Percentiles rank a stretch among this genome's conserved stretches.
phyloP scores from a whole-genome alignment of 768 basidiomycete species.

The Phlebiopsis gigantea region DNA sequence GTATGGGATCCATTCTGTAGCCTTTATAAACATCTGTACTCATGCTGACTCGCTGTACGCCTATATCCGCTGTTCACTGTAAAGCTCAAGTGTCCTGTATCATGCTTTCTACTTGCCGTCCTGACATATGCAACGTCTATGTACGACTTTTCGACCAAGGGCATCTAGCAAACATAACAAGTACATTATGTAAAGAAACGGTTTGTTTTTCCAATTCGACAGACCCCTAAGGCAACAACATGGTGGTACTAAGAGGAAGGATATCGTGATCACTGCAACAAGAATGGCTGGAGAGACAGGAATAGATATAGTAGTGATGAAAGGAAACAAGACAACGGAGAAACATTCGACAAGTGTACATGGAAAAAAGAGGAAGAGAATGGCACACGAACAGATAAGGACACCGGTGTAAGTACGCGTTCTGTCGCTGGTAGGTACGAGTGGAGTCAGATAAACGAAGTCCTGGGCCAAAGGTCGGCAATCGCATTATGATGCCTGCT shows the following conservation, averaged over 20 bases:
- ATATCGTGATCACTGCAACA: background rate
- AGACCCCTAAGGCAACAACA: conserved; percentile 11
- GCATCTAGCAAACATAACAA: conserved; percentile 21
- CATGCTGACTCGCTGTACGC: background rate
- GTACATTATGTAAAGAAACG: conserved; percentile 24
- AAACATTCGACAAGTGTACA: conserved; percentile 10
- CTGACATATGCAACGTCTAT: conserved; percentile 10
- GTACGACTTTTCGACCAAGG: conserved; percentile 14
- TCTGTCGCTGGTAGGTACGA: background rate
- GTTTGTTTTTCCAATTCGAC: conserved; percentile 14
- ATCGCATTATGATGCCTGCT: conserved; percentile 36
- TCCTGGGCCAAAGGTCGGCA: background rate
- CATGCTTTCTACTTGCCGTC: background rate
- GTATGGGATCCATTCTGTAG: background rate
- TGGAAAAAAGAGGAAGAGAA: background rate
- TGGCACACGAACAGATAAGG: conserved; percentile 5
- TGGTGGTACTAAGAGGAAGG: conserved; percentile 11
- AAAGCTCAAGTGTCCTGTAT: background rate
- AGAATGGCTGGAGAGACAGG: background rate
- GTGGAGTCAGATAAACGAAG: background rate
- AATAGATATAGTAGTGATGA: conserved; percentile 11
- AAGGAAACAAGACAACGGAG: background rate
- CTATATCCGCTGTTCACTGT: no score
- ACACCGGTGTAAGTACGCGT: conserved; percentile 2
- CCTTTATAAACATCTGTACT: background rate